phyloP scores from a whole-genome alignment of 371 early-diverging fungal species.

The Entomophthora muscae region DNA sequence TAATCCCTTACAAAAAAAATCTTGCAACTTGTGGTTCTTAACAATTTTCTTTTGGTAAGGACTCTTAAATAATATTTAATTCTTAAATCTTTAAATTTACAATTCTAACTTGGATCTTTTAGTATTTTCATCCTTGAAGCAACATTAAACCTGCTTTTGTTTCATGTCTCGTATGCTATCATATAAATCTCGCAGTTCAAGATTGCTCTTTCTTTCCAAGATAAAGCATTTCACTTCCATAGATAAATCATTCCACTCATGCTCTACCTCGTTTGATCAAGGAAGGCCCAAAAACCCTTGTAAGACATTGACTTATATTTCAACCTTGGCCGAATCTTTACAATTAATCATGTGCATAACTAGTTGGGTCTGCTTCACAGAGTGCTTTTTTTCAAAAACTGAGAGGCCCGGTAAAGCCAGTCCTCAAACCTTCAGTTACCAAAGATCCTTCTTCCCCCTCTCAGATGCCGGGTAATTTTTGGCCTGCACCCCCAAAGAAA shows the following conservation, averaged over 20 bases:
- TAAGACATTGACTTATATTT: neutral
- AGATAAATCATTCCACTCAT: neutral
- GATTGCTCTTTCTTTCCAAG: neutral
- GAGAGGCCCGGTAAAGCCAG: neutral
- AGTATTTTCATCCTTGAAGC: neutral
- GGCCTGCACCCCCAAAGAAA: neutral
- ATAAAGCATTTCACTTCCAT: neutral
- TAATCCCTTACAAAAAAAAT: too few species aligned
- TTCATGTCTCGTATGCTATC: neutral
- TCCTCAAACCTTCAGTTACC: neutral
- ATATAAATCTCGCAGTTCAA: neutral
- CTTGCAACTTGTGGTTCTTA: too few species aligned
- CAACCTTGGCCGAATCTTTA: neutral
- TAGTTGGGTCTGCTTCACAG: neutral
- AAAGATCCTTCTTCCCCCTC: neutral
- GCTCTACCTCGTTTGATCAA: neutral
- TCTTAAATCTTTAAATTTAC: too few species aligned
- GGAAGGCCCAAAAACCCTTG: neutral
- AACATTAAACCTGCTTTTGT: neutral
- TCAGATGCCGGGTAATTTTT: neutral
- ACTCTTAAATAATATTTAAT: too few species aligned
- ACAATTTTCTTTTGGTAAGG: too few species aligned
- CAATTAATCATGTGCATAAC: too few species aligned
- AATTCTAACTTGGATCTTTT: too few species aligned
- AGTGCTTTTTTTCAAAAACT: neutral